Percentiles rank a stretch among this genome's conserved stretches.
Evolutionary conservation across 2,329 filamentous ascomycete genomes (phyloP).

Genomic region (Fusarium redolens): DNA sequence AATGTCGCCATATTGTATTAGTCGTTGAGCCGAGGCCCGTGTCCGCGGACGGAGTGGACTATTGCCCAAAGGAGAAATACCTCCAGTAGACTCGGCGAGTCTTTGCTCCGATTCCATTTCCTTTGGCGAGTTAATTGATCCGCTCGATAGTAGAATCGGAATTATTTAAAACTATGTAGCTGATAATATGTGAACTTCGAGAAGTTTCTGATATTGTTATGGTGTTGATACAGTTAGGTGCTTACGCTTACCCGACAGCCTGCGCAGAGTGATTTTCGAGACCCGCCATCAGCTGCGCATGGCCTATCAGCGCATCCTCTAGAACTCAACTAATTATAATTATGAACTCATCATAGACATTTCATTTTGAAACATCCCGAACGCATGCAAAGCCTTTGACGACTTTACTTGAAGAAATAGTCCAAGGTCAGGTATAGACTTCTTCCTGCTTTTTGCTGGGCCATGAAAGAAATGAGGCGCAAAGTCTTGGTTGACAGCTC

Average conservation of each 20-base stretch:
- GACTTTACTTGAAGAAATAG: no score
- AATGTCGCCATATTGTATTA: neutral
- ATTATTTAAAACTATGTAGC: neutral
- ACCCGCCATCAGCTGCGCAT: neutral
- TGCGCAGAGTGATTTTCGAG: neutral
- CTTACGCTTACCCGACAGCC: neutral
- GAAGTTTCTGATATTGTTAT: neutral
- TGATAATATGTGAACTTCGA: neutral
- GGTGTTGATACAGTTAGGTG: neutral
- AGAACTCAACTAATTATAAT: no score
- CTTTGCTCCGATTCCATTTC: constrained; percentile 15
- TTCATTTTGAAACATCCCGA: no score
- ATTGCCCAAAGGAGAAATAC: constrained; percentile 20
- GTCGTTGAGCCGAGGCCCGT: constrained; percentile 11
- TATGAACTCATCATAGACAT: no score
- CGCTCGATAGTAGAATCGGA: neutral
- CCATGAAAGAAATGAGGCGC: accelerated
- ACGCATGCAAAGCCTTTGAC: no score
- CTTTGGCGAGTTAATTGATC: constrained; percentile 9
- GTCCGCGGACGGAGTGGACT: constrained; percentile 1
- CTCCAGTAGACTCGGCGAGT: constrained; percentile 15
- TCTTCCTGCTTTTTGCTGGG: neutral
- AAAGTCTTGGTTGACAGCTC: neutral
- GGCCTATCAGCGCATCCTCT: neutral
- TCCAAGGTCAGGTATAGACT: no score